Evolutionary conservation across 768 basidiomycete genomes (phyloP).

Genomic region (Boletus patriciae): DNA sequence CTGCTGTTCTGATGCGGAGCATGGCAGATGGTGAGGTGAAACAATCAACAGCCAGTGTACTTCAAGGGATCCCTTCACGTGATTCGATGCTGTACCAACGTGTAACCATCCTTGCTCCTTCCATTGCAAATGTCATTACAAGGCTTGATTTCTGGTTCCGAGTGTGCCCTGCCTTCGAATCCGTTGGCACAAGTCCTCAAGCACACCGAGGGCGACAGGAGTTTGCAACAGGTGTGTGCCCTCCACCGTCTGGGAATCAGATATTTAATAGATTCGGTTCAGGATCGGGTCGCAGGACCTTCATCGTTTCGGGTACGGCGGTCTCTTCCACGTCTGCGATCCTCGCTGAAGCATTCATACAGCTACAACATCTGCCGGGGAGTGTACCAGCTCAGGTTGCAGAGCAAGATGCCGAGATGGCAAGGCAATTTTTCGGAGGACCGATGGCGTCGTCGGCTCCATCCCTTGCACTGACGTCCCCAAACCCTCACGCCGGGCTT

Average conservation of each 20-base stretch:
- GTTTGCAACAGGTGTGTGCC: constrained; percentile 72
- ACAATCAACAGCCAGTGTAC: neutral
- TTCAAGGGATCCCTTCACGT: constrained; percentile 18
- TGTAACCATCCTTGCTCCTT: neutral
- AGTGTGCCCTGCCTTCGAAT: constrained; percentile 82
- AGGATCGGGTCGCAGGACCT: constrained; percentile 76
- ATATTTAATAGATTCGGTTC: neutral
- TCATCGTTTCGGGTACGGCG: constrained; percentile 64
- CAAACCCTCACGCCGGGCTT: constrained; percentile 35
- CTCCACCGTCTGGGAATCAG: neutral
- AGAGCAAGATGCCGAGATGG: constrained; percentile 70
- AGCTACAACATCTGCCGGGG: constrained; percentile 78
- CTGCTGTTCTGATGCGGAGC: constrained; percentile 20
- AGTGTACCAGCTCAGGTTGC: constrained; percentile 48
- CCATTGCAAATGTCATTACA: constrained; percentile 62
- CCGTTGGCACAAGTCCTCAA: constrained; percentile 89
- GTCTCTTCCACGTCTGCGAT: neutral
- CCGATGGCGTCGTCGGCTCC: constrained; percentile 36
- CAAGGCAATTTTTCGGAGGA: constrained; percentile 75
- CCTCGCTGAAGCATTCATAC: neutral
- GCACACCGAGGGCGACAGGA: constrained; percentile 85
- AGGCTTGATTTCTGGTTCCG: constrained; percentile 81
- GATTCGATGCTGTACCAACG: constrained; percentile 1
- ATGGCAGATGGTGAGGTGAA: constrained; percentile 6
- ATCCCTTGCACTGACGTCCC: constrained; percentile 36